Percentiles rank a stretch among this genome's conserved stretches.
These are phyloP conservation scores for Pleurotus sapidus DNA, from an alignment of 768 basidiomycete species.

Conservation along the genomic window DNA sequence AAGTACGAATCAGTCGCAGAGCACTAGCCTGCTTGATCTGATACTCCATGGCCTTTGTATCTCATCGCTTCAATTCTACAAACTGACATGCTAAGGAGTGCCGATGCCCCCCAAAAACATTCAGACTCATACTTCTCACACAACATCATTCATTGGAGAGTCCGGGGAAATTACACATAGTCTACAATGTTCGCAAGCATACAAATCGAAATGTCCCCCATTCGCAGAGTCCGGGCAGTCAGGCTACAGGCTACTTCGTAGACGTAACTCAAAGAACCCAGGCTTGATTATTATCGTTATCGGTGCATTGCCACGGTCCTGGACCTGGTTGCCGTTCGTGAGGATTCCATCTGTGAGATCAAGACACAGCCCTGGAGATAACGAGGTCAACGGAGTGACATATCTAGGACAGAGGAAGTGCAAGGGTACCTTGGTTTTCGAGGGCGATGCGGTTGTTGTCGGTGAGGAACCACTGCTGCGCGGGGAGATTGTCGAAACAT, in stretches of 20 bases:
- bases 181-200: too few relatives aligned
- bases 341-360: background rate
- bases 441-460: slow-evolving; percentile 2
- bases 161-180: too few relatives aligned
- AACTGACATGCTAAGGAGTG: too few relatives aligned
- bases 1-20: too few relatives aligned
- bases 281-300: slow-evolving; percentile 4
- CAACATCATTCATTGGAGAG: too few relatives aligned
- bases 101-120: too few relatives aligned
- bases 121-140: too few relatives aligned
- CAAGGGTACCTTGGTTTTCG: slow-evolving; percentile 1
- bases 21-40: too few relatives aligned
- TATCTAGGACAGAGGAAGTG: background rate
- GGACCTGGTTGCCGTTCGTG: slow-evolving; percentile 5
- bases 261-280: background rate
- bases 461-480: slow-evolving; percentile 4
- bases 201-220: too few relatives aligned
- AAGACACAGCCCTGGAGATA: background rate
- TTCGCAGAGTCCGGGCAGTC: too few relatives aligned
- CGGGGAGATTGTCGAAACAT: slow-evolving; percentile 1
- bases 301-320: slow-evolving; percentile 5
- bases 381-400: background rate
- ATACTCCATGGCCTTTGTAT: too few relatives aligned
- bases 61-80: background rate
- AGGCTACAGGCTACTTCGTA: too few relatives aligned